Evolutionary conservation across 164 flowering plant genomes (phyloP), one percentile per base, ranked within the genome.

Genomic region (Platanus orientalis): DNA sequence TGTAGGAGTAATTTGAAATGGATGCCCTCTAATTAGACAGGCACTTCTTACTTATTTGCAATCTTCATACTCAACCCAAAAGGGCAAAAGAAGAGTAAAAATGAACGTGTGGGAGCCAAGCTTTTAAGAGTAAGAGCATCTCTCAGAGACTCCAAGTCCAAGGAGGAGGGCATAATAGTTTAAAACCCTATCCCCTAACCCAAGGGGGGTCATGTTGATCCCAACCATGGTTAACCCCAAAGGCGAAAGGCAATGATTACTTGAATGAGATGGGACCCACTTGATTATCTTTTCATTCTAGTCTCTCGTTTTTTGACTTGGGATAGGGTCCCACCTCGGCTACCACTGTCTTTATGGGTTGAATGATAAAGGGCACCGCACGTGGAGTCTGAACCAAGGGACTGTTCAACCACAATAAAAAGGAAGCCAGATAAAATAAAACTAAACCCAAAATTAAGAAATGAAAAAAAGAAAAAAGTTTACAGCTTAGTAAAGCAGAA

Each of bases 341-440:
- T 79, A 73, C 76, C 87, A 74, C 66, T 74, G 79, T 82, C 83
- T 81, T 80, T 76, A 71, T 75, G 79, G 79, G 77, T 77, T 81
- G 83, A 81, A 83, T 73, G 84, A 79, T 76, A 79, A 79, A 82
- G 75, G 72, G 80, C 83, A 77, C 80, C 84, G 84, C 92, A 86
- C 92, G 89, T 86, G 89, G 89, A 81, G 78, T 81, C 89, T 86
- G 89, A 82, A 74, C 75, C 82, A 79, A 72, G 79, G 69, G 73
- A 72, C 85, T 81, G 83, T 73, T 79, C 76, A 75, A 66, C 86
- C 80, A 72, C 81, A 78, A 71, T 68, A 66, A 76, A 76, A 74
- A 44, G 62, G 69, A 13, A 57, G 49, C 27, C 16, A 20, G 48
- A 29, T 4, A n/a, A 44, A 57, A 16, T 39, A 66, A 49, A 51